Percentiles rank a stretch among this genome's conserved stretches.
Evolutionary conservation across 805 yeast genomes (phyloP).

Genomic region (Wickerhamiella australiensis): DNA sequence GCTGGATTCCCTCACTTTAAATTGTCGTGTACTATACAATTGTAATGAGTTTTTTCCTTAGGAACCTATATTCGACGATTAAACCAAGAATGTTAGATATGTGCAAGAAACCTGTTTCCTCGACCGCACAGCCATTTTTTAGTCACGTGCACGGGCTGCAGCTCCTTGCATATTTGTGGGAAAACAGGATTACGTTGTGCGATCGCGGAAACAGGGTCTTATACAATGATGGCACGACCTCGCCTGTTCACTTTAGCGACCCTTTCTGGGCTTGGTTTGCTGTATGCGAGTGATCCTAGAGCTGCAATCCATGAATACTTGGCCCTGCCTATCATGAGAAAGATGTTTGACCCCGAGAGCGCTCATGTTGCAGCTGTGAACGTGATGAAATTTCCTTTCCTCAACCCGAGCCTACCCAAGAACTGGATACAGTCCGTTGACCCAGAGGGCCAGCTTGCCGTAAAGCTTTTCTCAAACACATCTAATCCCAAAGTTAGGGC

Average conservation of each 20-base stretch:
- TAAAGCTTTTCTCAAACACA: constrained; percentile 23
- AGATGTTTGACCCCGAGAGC: constrained; percentile 64
- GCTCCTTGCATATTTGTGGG: no score
- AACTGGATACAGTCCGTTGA: constrained; percentile 25
- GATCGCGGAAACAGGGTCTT: no score
- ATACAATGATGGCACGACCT: constrained; percentile 2
- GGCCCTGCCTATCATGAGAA: constrained; percentile 63
- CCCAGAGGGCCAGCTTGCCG: constrained; percentile 24
- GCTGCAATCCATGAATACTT: constrained; percentile 74
- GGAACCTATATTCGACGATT: no score
- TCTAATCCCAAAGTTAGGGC: constrained; percentile 23
- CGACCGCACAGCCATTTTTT: no score
- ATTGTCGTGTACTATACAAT: no score
- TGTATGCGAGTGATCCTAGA: constrained; percentile 58
- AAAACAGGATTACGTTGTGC: no score
- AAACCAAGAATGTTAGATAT: no score
- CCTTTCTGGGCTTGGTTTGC: constrained; percentile 10
- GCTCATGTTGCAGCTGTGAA: constrained; percentile 72
- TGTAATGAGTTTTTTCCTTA: no score
- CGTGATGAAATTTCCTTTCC: constrained; percentile 39
- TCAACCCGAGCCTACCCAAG: constrained; percentile 24
- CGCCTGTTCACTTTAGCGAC: constrained; percentile 1
- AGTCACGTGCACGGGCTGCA: no score
- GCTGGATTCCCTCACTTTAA: no score
- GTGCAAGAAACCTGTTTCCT: no score